Evolutionary conservation across 371 early-diverging fungal species (phyloP).

Genomic region (Mycotypha africana): DNA sequence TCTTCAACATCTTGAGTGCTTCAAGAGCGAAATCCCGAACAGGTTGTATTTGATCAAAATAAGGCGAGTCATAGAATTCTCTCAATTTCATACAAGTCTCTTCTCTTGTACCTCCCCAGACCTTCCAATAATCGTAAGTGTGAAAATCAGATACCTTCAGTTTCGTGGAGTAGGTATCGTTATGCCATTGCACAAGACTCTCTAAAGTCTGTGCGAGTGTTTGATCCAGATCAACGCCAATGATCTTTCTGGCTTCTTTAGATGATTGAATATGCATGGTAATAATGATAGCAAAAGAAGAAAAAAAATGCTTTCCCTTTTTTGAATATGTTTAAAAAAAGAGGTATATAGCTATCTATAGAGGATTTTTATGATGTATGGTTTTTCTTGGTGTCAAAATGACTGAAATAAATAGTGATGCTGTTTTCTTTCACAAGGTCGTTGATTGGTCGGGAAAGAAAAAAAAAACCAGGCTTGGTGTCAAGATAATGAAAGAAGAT

Average conservation of each 20-base stretch:
- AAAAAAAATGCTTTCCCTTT: too few species aligned
- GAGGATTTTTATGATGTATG: not conserved
- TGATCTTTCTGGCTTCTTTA: constrained; percentile 32
- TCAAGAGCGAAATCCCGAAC: constrained; percentile 47
- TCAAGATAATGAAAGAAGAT: too few species aligned
- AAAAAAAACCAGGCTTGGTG: too few species aligned
- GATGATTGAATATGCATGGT: too few species aligned
- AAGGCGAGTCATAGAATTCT: constrained; percentile 41
- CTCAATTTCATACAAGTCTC: constrained; percentile 41
- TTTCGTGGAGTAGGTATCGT: constrained; percentile 33
- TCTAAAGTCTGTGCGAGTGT: constrained; percentile 41
- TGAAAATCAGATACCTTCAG: constrained; percentile 33
- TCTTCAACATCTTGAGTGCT: constrained; percentile 45
- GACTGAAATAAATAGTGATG: too few species aligned
- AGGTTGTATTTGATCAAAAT: constrained; percentile 43
- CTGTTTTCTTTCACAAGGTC: too few species aligned
- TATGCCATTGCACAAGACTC: constrained; percentile 42
- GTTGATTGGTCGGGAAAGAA: too few species aligned
- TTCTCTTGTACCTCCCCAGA: constrained; percentile 46
- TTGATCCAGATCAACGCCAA: constrained; percentile 51
- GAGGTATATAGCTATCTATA: too few species aligned
- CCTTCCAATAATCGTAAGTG: constrained; percentile 39
- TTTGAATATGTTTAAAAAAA: too few species aligned
- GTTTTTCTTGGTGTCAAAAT: too few species aligned
- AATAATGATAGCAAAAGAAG: too few species aligned